Evolutionary conservation across 2,329 filamentous ascomycete genomes (phyloP), one percentile per base, ranked within the genome.

Genomic region (Botrytis galanthina): DNA sequence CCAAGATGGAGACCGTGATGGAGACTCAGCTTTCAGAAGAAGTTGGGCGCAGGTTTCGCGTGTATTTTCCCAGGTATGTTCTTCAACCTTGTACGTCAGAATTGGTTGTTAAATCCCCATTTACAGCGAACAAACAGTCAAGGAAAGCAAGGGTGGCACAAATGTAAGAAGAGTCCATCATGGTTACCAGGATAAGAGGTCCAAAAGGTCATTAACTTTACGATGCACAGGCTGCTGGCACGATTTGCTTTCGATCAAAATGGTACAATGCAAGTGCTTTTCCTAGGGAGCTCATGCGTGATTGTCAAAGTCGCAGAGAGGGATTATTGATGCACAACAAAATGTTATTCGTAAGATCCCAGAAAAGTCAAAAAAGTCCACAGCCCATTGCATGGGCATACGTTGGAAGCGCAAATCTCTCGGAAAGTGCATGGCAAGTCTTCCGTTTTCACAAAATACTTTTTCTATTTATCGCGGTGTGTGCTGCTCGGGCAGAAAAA

Each of bases 261-360:
- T 94, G 75, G 90, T 98, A 92, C 87, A 85, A 90, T 60, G 83
- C 87, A 0, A 75, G 86, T 3, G 88, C 84, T 0, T 98, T 98
- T 78, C 95, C 95, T 6, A 87, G 85, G 60, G 82, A 88, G 59
- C 84, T 93, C 44, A 84, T 98, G 78, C 88, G 91, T 70, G 93
- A 98, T 80, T 94, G 92, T 80, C 84, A 90, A 76, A 97, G 92
- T 76, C 87, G 85, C 37, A 86, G 95, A 51, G 77, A 83, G 4
- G 93, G 93, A 0, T 81, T 98, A 35, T 84, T 99, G 75, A 93
- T 97, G 85, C 96, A 99, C 82, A 97, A 90, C 83, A 99, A 99
- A 84, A 85, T 94, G 76, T 83, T 90, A 72, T 84, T 89, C 70
- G 87, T 88, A 37, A 84, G 84, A 70, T 75, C 73, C 44, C 42